Evolutionary conservation across 2,329 filamentous ascomycete genomes (phyloP).

Genomic region (Xylogone sp.): DNA sequence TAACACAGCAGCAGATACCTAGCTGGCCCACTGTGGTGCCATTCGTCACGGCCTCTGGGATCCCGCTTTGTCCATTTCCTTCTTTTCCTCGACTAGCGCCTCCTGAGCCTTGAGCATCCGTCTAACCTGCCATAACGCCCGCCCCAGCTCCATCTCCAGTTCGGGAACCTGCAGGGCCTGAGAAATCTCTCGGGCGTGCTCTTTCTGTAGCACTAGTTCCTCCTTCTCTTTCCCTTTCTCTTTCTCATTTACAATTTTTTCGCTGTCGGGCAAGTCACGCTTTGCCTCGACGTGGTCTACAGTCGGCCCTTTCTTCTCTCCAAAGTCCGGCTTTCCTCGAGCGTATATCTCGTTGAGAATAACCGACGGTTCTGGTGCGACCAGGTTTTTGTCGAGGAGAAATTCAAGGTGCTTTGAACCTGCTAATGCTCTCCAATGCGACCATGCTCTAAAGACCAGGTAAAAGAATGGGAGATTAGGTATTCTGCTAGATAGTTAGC

Average conservation of each 20-base stretch:
- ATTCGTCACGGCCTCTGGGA: not conserved
- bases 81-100: constrained; percentile 19
- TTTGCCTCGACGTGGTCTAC: constrained; percentile 1
- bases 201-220: constrained; percentile 41
- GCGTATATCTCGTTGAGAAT: constrained; percentile 72
- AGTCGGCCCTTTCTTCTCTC: constrained; percentile 20
- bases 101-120: constrained; percentile 25
- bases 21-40: not conserved
- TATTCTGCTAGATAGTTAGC: constrained; percentile 48
- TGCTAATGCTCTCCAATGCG: constrained; percentile 80
- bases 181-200: constrained; percentile 54
- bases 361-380: constrained; percentile 61
- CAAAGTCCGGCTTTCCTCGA: constrained; percentile 16
- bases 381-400: constrained; percentile 68
- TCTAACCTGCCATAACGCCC: constrained; percentile 72
- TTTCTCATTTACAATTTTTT: constrained; percentile 18
- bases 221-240: constrained; percentile 28
- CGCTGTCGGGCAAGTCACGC: constrained; percentile 7
- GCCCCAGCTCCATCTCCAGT: constrained; percentile 67
- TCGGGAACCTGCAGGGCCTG: constrained; percentile 64
- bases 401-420: constrained; percentile 85
- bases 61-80: constrained; percentile 13
- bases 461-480: constrained; percentile 98
- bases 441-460: constrained; percentile 85
- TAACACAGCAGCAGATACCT: no score